A percentile compares a stretch with the other conserved stretches of the same genome.
These are phyloP conservation scores for Silene coronaria DNA, from an alignment of 179 eudicot species.

Conservation along the genomic window DNA sequence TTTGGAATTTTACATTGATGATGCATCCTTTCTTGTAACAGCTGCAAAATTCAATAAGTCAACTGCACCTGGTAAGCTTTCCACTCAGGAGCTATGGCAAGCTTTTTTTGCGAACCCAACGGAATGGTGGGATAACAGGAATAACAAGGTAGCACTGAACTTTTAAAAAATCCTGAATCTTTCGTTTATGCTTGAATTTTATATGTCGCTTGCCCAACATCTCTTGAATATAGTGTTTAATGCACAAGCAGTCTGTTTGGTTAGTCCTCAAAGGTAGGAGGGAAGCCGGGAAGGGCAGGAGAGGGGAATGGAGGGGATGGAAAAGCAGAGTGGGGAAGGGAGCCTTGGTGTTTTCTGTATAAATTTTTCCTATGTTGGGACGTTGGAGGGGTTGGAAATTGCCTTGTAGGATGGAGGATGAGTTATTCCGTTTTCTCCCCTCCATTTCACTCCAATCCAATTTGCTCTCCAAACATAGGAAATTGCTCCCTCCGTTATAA, in stretches of 20 bases:
- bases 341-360: neutral
- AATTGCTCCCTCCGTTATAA: neutral
- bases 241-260: neutral
- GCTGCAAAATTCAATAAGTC: slow-evolving; percentile 36
- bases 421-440: neutral
- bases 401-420: neutral
- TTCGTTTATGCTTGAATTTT: neutral
- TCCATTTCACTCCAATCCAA: neutral
- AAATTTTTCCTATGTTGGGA: neutral
- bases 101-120: slow-evolving; percentile 88
- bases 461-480: neutral
- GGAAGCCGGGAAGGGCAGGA: neutral
- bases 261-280: neutral
- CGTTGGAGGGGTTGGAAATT: neutral
- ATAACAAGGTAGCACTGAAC: slow-evolving; percentile 56
- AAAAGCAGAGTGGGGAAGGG: neutral
- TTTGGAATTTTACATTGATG: neutral
- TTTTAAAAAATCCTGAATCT: neutral
- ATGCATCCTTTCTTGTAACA: slow-evolving; percentile 19
- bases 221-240: neutral
- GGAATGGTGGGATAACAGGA: slow-evolving; percentile 98
- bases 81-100: slow-evolving; percentile 82
- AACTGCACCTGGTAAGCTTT: slow-evolving; percentile 34
- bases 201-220: neutral
- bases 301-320: too few species aligned